These are phyloP conservation scores for Heterobasidion annosum DNA, from an alignment of 1,284 basidiomycete species.

Conservation along the genomic window DNA sequence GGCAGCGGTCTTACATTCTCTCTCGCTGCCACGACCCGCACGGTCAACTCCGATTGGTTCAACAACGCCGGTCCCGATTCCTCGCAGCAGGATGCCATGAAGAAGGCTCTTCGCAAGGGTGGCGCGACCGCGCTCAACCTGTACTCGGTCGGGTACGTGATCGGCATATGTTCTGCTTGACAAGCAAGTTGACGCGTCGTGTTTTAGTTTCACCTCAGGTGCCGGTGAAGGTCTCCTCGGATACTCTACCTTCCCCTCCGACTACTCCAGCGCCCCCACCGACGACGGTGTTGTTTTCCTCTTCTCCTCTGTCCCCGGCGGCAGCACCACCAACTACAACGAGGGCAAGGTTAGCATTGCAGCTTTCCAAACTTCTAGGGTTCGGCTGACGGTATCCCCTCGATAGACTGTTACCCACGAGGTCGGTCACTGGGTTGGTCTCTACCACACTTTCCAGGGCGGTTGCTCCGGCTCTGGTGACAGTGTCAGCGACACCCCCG, in stretches of 20 bases:
- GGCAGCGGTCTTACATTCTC: slow-evolving; percentile 32
- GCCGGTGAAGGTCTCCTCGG: slow-evolving; percentile 33
- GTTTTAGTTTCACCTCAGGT: slow-evolving; percentile 22
- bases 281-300: slow-evolving; percentile 45
- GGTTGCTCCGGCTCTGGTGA: slow-evolving; percentile 42
- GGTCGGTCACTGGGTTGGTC: slow-evolving; percentile 47
- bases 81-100: slow-evolving; percentile 39
- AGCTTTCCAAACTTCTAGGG: background rate
- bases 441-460: slow-evolving; percentile 54
- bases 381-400: background rate
- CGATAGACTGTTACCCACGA: slow-evolving; percentile 44
- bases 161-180: background rate
- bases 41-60: slow-evolving; percentile 41
- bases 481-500: slow-evolving; percentile 39
- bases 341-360: slow-evolving; percentile 22
- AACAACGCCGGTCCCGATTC: slow-evolving; percentile 28
- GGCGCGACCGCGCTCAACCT: slow-evolving; percentile 36
- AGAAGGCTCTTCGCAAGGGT: slow-evolving; percentile 34
- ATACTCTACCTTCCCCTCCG: slow-evolving; percentile 40
- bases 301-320: slow-evolving; percentile 42
- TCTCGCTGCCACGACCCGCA: slow-evolving; percentile 34
- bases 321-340: slow-evolving; percentile 34
- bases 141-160: slow-evolving; percentile 36
- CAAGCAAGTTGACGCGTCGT: background rate
- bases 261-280: slow-evolving; percentile 25